phyloP scores from a whole-genome alignment of 768 basidiomycete species.

The Mycena rosella region DNA sequence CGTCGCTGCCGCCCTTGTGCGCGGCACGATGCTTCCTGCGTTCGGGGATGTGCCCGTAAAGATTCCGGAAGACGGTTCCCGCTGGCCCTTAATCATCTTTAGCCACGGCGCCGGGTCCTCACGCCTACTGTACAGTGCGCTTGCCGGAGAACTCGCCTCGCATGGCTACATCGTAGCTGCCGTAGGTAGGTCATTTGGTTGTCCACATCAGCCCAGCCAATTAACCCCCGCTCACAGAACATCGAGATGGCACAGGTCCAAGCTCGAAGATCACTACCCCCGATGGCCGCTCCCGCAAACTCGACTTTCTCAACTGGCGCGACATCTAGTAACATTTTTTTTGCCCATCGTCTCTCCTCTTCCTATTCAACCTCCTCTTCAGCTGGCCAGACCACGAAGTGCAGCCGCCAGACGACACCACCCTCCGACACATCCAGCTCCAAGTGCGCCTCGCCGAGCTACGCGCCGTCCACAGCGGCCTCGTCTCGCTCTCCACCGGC shows the following conservation, averaged over 20 bases:
- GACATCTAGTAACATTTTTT: slow-evolving; percentile 2
- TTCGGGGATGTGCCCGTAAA: slow-evolving; percentile 3
- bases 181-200: slow-evolving; percentile 6
- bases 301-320: slow-evolving; percentile 11
- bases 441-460: slow-evolving; percentile 12
- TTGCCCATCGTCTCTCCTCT: background rate
- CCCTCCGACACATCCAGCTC: slow-evolving; percentile 11
- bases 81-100: slow-evolving; percentile 9
- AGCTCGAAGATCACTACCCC: slow-evolving; percentile 9
- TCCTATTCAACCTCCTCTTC: background rate
- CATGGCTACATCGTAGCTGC: slow-evolving; percentile 13
- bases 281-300: slow-evolving; percentile 6
- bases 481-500: slow-evolving; percentile 12
- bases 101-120: slow-evolving; percentile 9
- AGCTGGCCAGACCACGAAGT: slow-evolving; percentile 6
- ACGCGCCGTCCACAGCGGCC: slow-evolving; percentile 8
- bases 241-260: slow-evolving; percentile 12
- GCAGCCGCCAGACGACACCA: slow-evolving; percentile 7
- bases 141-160: slow-evolving; percentile 9
- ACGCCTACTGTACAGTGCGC: slow-evolving; percentile 7
- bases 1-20: slow-evolving; percentile 10
- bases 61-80: slow-evolving; percentile 6
- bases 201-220: background rate
- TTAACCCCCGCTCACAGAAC: slow-evolving; percentile 2
- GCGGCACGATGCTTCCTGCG: slow-evolving; percentile 6